Conservation (phyloP, 495 filamentous ascomycete species). For the Lentithecium fluviatile region DNA sequence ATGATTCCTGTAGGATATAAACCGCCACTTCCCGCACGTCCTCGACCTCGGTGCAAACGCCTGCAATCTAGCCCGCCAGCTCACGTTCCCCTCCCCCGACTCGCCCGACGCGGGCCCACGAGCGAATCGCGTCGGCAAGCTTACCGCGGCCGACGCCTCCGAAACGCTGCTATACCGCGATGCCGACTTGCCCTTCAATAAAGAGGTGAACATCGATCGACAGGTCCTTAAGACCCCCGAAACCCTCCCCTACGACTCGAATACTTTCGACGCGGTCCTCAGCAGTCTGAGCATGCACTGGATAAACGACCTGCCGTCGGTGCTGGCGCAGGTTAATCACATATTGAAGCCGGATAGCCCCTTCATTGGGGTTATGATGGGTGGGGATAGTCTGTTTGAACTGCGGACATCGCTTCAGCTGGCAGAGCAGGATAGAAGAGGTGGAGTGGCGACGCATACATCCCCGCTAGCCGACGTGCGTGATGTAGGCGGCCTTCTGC, state of each 20-base stretch:
- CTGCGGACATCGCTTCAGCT: constrained; percentile 91
- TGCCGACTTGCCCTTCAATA: constrained; percentile 70
- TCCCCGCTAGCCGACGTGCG: constrained; percentile 89
- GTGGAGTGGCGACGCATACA: constrained; percentile 82
- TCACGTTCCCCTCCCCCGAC: constrained; percentile 61
- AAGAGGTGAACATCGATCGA: constrained; percentile 65
- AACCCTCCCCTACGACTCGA: constrained; percentile 70
- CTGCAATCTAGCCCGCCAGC: constrained; percentile 83
- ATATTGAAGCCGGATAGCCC: constrained; percentile 87
- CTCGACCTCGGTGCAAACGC: constrained; percentile 95
- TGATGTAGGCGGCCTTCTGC: constrained; percentile 85
- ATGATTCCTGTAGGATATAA: constrained; percentile 67
- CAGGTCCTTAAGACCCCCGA: constrained; percentile 68
- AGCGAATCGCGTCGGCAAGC: constrained; percentile 61
- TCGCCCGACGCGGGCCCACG: constrained; percentile 60
- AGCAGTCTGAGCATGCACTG: constrained; percentile 89
- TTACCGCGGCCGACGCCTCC: constrained; percentile 81
- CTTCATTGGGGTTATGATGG: constrained; percentile 94
- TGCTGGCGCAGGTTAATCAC: constrained; percentile 75
- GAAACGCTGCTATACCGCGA: constrained; percentile 78
- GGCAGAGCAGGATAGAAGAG: constrained; percentile 81
- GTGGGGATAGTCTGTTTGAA: constrained; percentile 92
- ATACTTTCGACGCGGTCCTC: constrained; percentile 83
- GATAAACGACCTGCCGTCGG: constrained; percentile 91
- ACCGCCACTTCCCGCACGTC: constrained; percentile 75